phyloP scores from a whole-genome alignment of 108 stramenopile genomes.

The Skeletonema potamos region DNA sequence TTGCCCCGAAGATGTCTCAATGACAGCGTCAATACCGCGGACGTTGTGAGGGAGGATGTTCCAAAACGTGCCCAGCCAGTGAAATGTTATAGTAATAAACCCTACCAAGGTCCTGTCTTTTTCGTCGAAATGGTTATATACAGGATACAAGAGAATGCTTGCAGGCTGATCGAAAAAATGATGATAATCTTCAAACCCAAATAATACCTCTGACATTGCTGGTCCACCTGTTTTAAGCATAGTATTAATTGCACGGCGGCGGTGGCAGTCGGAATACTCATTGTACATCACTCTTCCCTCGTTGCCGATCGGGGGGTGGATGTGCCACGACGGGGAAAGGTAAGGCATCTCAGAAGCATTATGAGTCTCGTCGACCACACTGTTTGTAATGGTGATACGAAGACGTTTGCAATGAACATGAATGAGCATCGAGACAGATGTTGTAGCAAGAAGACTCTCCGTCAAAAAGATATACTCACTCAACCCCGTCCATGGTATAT shows the following conservation, averaged over 20 bases:
- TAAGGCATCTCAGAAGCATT: constrained; percentile 1
- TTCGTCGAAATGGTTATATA: neutral
- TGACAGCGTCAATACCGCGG: neutral
- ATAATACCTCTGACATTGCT: neutral
- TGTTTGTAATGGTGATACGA: neutral
- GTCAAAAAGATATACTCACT: neutral
- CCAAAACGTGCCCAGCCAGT: constrained; percentile 1
- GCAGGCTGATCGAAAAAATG: constrained; percentile 7
- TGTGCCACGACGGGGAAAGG: constrained; percentile 3
- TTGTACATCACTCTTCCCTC: constrained; percentile 8
- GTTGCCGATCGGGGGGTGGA: neutral
- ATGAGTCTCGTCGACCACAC: constrained; percentile 4
- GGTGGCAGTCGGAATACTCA: constrained; percentile 6
- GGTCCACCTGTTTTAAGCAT: constrained; percentile 4
- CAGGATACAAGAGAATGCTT: constrained; percentile 1
- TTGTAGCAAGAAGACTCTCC: neutral
- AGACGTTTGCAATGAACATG: neutral
- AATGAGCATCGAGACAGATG: neutral
- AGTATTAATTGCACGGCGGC: constrained; percentile 2
- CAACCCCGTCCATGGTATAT: neutral
- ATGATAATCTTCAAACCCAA: constrained; percentile 2
- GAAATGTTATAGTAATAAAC: neutral
- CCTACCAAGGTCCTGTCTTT: neutral
- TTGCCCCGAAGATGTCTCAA: constrained; percentile 6
- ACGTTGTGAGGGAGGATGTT: constrained; percentile 5